Percentiles rank a stretch among this genome's conserved stretches.
Conservation (phyloP, 371 early-diverging fungal genomes). For the Actinomortierella ambigua region DNA sequence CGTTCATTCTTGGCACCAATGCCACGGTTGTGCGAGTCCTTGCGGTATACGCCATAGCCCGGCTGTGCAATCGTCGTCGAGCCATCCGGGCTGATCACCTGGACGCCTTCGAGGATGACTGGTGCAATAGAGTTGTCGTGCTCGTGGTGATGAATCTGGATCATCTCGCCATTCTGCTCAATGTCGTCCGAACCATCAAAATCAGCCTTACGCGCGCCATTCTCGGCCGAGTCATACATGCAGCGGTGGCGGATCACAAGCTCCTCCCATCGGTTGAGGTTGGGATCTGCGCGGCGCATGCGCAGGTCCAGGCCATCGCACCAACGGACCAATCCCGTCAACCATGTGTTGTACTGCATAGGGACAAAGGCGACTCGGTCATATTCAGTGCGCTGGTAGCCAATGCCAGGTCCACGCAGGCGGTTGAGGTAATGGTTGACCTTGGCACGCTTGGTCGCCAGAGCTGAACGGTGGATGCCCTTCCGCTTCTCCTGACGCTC, state of each 20-base stretch:
- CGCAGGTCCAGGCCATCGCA: constrained; percentile 48
- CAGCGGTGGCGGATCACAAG: constrained; percentile 11
- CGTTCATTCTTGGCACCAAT: no score
- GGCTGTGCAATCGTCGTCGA: no score
- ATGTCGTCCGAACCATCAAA: no score
- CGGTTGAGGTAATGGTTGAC: constrained; percentile 30
- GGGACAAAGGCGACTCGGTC: constrained; percentile 45
- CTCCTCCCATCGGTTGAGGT: constrained; percentile 27
- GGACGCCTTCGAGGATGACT: constrained; percentile 18
- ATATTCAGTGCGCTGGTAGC: constrained; percentile 35
- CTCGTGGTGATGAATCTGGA: constrained; percentile 14
- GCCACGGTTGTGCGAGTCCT: no score
- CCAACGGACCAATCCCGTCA: constrained; percentile 43
- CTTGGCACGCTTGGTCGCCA: constrained; percentile 15
- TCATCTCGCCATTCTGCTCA: neutral
- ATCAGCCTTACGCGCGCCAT: no score
- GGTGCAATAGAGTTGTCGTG: constrained; percentile 15
- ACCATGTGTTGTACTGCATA: constrained; percentile 47
- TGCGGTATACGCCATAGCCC: no score
- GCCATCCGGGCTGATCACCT: constrained; percentile 8
- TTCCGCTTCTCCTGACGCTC: constrained; percentile 13
- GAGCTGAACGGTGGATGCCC: neutral
- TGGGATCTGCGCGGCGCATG: constrained; percentile 18
- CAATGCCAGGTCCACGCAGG: constrained; percentile 43
- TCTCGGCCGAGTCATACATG: no score